Percentiles rank a stretch among this genome's conserved stretches.
Conservation (phyloP, 1,284 basidiomycete species). For the Cutaneotrichosporon cavernicola region DNA sequence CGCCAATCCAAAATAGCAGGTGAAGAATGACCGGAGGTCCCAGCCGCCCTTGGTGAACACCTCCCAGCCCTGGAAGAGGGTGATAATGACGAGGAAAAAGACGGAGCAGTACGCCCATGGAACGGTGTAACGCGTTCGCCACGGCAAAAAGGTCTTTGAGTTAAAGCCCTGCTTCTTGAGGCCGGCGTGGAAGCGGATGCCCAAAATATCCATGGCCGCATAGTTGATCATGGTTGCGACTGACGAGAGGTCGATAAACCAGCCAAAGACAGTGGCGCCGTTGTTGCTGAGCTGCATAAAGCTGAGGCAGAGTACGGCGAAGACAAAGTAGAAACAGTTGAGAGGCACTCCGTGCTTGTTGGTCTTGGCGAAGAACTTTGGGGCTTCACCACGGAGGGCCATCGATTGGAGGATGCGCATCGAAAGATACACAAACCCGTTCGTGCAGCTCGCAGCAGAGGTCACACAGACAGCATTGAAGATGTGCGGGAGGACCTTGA, state of each 20-base stretch:
- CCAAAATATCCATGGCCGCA: constrained; percentile 50
- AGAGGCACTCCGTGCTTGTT: constrained; percentile 68
- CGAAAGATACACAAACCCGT: constrained; percentile 54
- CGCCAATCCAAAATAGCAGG: constrained; percentile 24
- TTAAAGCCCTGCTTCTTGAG: constrained; percentile 34
- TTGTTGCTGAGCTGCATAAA: constrained; percentile 60
- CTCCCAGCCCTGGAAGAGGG: constrained; percentile 30
- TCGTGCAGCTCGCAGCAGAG: constrained; percentile 59
- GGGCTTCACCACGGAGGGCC: constrained; percentile 55
- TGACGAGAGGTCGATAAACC: constrained; percentile 57
- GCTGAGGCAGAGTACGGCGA: constrained; percentile 62
- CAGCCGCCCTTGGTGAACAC: constrained; percentile 25
- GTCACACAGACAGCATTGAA: constrained; percentile 63
- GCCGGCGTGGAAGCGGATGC: constrained; percentile 36
- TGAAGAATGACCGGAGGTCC: constrained; percentile 25
- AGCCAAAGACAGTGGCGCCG: constrained; percentile 68
- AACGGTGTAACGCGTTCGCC: constrained; percentile 22
- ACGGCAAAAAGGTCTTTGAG: constrained; percentile 18
- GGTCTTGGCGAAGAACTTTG: constrained; percentile 42
- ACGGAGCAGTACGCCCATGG: constrained; percentile 25
- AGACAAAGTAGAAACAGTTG: constrained; percentile 64
- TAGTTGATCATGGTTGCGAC: constrained; percentile 22
- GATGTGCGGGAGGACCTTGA: constrained; percentile 28
- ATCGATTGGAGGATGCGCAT: constrained; percentile 33
- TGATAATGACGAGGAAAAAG: constrained; percentile 32